Evolutionary conservation across 768 basidiomycete species (phyloP), one percentile per base, ranked within the genome.

Genomic region (Leccinum subgranulosum): DNA sequence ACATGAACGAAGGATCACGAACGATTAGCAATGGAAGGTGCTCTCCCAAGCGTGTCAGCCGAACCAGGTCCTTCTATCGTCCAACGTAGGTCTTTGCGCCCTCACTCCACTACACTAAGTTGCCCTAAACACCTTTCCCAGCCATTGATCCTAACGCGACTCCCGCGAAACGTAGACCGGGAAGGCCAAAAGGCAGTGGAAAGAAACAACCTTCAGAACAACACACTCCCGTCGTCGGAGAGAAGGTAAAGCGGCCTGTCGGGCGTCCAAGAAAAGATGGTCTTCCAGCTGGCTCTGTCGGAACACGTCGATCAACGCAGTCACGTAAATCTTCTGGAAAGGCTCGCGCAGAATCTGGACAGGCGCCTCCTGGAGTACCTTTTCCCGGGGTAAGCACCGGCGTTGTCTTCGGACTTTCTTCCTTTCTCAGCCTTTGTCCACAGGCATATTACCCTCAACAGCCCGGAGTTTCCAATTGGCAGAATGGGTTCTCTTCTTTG

Each of bases 251-350:
- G 70, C 77, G 90, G 47, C 90, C 90, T 15, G 90, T 92, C 2
- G 90, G 90, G 1, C 78, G 90, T 14, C 90, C 90, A 3, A 75
- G 90, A 63, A 90, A 92, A 70, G 90, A 92, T 63, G 90, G 90
- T 0, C 79, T 89, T 36, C 90, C 90, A 41, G 86, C 90, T 29
- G 90, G 90, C 12, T 86, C 87, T 10, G 82, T 87, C 6, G 77
- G 71, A 14, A 72, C 79, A 31, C 71, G 76, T 21, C 69, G 81
- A n/a, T 67, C 77, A 5, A 60, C 75, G 39, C 75, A 81, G 25
- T 73, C 76, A 14, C 67, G 76, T 50, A 78, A 79, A 60, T 69
- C 73, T 66, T 27, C 76, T 66, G 52, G 73, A 70, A 60, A 72
- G 60, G 45, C 34, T 14, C 60, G 54, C 41, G 52, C 54, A 28